phyloP scores from a whole-genome alignment of 2,329 filamentous ascomycete species.

The Arachnomyces sp. region DNA sequence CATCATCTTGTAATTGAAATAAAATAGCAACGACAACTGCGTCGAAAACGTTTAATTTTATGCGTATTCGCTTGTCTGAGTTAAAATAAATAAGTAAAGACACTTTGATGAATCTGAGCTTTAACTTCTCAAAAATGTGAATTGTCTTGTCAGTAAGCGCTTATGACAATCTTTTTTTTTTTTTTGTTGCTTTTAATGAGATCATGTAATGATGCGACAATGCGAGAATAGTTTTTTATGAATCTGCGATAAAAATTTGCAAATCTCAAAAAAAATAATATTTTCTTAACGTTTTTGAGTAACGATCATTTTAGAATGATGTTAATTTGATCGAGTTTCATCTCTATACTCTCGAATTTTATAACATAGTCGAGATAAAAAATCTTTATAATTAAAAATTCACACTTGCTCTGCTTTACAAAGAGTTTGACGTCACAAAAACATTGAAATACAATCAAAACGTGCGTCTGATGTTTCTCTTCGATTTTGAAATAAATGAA shows the following conservation, averaged over 20 bases:
- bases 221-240: conserved; percentile 16
- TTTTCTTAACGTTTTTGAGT: conserved; percentile 3
- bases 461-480: conserved; percentile 5
- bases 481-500: conserved; percentile 3
- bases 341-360: conserved; percentile 8
- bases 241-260: conserved; percentile 27
- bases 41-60: conserved; percentile 20
- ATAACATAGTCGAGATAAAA: conserved; percentile 14
- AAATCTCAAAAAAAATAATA: conserved; percentile 11
- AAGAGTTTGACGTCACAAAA: conserved; percentile 5
- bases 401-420: conserved; percentile 9
- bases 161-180: background rate
- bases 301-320: conserved; percentile 15
- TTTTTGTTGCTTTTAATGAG: conserved; percentile 9
- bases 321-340: conserved; percentile 15
- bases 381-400: conserved; percentile 7
- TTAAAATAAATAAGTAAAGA: conserved; percentile 16
- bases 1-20: conserved; percentile 14
- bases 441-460: conserved; percentile 4
- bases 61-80: conserved; percentile 4
- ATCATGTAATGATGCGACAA: conserved; percentile 11
- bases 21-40: conserved; percentile 10
- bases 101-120: conserved; percentile 12
- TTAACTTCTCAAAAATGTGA: conserved; percentile 9
- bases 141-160: conserved; percentile 9